Conservation (phyloP, 345 rosid species). For the Eucalyptus curtisii region DNA sequence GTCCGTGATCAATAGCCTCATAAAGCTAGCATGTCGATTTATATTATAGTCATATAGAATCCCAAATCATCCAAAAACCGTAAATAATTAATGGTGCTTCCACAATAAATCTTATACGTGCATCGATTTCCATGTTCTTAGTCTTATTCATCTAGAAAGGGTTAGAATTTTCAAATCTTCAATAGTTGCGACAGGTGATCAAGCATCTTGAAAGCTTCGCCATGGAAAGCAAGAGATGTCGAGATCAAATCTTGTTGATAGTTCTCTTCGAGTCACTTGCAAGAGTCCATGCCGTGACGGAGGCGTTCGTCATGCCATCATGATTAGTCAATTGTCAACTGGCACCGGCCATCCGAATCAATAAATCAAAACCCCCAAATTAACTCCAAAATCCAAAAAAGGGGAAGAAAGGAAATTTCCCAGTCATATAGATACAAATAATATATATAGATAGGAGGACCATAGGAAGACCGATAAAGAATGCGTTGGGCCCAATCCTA, state of each 20-base stretch:
- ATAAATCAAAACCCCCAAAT: neutral
- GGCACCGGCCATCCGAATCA: neutral
- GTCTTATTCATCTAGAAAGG: neutral
- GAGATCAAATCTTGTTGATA: accelerated
- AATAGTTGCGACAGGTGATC: accelerated
- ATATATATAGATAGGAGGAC: neutral
- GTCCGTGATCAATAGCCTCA: neutral
- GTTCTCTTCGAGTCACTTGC: neutral
- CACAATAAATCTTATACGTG: neutral
- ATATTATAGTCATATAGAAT: neutral
- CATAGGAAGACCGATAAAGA: neutral
- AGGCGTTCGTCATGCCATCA: neutral
- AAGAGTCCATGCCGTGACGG: neutral
- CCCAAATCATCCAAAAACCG: neutral
- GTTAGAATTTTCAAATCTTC: neutral
- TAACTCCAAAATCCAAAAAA: neutral
- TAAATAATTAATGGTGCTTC: neutral
- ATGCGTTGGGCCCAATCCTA: neutral
- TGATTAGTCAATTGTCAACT: neutral
- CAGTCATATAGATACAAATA: neutral
- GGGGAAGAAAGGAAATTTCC: neutral
- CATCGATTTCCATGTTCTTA: neutral
- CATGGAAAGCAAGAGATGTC: accelerated
- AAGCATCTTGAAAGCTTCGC: accelerated
- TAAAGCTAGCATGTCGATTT: neutral